Evolutionary conservation across 495 filamentous ascomycete genomes (phyloP), one percentile per base, ranked within the genome.

Genomic region (Choiromyces venosus): DNA sequence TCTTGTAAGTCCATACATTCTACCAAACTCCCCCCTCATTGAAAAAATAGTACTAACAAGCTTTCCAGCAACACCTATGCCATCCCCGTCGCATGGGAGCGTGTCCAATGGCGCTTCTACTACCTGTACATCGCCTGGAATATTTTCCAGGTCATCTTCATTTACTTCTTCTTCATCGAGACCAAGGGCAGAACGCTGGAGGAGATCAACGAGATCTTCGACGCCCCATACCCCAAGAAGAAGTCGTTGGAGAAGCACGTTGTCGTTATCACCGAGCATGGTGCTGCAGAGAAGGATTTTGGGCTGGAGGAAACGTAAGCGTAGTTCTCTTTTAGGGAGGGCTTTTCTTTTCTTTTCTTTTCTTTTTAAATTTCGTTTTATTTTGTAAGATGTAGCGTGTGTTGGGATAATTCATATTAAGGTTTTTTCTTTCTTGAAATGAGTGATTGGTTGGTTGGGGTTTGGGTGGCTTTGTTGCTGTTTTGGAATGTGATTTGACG

Each of bases 91-190:
- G 70, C 65, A 19, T 68, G 46, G 38, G 74, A 69, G n/a, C 69
- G 84, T 39, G 87, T 87, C 39, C 82, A 83, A 8, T 89, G 85
- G 84, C 84, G 86, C 74, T 85, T 85, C 69, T 89, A 88, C 81
- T 85, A 88, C 75, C 77, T 89, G 37, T 87, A 88, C 76, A 84
- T 87, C 72, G 83, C 84, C 77, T 89, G 87, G 87, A 83, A 86
- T 71, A 75, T 84, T 9, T 81, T 87, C 73, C 83, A 88, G 73
- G 81, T 82, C 65, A 70, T 79, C 36, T 76, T 86, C 21, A 86
- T 86, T 44, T 88, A 85, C 73, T 85, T 89, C 77, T 79, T 87
- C 35, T 87, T 85, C 70, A 83, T 85, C 0, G 87, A 89, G 77
- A 88, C 85, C 7, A 85, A 84, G 38, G 83, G 83, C 16, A 83